Percentiles rank a stretch among this genome's conserved stretches.
Conservation (phyloP, 176 grass and related monocot genomes). For the Zea luxurians region DNA sequence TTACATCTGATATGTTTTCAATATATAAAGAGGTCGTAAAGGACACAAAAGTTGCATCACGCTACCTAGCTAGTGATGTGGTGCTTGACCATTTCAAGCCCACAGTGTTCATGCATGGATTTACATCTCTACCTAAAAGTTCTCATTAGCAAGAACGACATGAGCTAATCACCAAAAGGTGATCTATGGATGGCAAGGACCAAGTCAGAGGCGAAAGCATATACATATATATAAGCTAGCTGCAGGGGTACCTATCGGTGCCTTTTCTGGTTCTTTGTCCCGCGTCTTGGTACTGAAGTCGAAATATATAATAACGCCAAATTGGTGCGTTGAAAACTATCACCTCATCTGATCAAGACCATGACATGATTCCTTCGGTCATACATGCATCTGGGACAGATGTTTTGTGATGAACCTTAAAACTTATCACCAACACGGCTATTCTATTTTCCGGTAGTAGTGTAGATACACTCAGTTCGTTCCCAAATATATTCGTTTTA, state of each 20-base stretch:
- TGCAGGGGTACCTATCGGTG: slow-evolving; percentile 2
- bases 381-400: too few species aligned
- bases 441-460: neutral
- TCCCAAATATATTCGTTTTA: too few species aligned
- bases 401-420: neutral
- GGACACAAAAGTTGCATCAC: too few species aligned
- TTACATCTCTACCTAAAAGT: slow-evolving; percentile 27
- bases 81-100: slow-evolving; percentile 33
- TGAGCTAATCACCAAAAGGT: slow-evolving; percentile 58
- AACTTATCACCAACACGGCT: neutral
- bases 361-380: neutral
- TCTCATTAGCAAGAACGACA: slow-evolving; percentile 24
- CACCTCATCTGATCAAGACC: neutral
- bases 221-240: neutral
- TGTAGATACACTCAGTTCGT: neutral
- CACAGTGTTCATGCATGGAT: neutral
- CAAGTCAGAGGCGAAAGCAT: slow-evolving; percentile 28
- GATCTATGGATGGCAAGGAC: slow-evolving; percentile 31
- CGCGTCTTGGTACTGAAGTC: neutral
- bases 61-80: neutral
- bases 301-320: neutral
- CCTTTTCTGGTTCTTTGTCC: neutral
- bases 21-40: too few species aligned
- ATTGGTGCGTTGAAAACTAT: neutral
- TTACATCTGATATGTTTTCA: too few species aligned